Base-by-base conservation (phyloP, 257 asterid genomes). In the Solanum medicagineum region DNA sequence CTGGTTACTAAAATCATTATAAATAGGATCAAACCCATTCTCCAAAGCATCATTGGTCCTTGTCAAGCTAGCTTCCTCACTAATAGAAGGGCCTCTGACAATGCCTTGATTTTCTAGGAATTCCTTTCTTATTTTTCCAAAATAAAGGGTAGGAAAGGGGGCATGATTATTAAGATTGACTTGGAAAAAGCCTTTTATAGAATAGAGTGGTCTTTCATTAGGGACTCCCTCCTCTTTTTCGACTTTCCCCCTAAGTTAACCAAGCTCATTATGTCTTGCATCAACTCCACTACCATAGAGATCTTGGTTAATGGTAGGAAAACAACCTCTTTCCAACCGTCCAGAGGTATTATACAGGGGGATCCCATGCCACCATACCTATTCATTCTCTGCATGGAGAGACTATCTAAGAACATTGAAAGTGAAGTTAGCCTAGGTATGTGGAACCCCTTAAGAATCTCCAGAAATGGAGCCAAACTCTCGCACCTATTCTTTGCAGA, bases 1-100 rank as follows among this genome's bases (percentile, higher is more conserved):
- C 19, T 55, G 0, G 4, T 17, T 4, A 55, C 11, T 0, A 55
- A 55, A 17, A 17, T 17, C 0, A 55, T 55, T 55, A n/a, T 55
- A 1, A 55, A 55, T 55, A 8, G 10, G 1, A 20, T 55, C 4
- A 55, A 55, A 10, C 3, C n/a, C 10, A 55, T 17, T 0, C 22
- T 7, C 0, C 62, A n/a, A 1, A 16, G 22, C n/a, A 55, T 55
- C 22, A 55, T 2, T 4, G 3, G 9, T 19, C 59, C 59, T 15
- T 5, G 8, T 3, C 9, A 54, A 2, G 3, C 9, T 0, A 54
- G 2, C 9, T 15, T 54, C 2, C 8, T 54, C 0, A 5, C 3
- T 0, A 54, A 54, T 6, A 54, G 20, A 2, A 54, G 20, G 6
- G 20, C 19, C 20, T 54, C 20, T 54, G 20, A 54, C 2, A 54